Evolutionary conservation across 768 basidiomycete genomes (phyloP), one percentile per base, ranked within the genome.

Genomic region (Exsudoporus frostii): DNA sequence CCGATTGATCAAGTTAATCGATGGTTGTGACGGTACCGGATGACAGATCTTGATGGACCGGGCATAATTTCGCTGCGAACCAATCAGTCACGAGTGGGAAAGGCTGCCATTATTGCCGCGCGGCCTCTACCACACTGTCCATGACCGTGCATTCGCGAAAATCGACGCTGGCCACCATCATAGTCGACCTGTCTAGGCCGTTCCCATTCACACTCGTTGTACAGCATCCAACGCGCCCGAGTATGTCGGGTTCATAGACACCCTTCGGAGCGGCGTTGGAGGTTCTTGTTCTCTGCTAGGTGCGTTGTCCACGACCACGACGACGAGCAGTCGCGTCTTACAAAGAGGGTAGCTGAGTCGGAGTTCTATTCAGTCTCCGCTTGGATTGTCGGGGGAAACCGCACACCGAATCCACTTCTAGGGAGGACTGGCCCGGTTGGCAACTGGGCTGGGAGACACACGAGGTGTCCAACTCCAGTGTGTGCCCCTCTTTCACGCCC

Each of bases 1-100:
- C 47, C 2, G 34, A 45, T 15, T 32, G 44, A 43, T 51, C 19
- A 2, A 33, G 41, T 36, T 63, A 48, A 65, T 63, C 62, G 63
- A 63, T 62, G 63, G 54, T 53, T 25, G 51, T 51, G 51, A 64
- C 15, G 58, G 49, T 53, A 29, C 20, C 22, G 15, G 38, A 48
- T 63, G 60, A 59, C 63, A 56, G 49, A 32, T 61, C 50, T 49
- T 19, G 34, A 29, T n/a, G 17, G 32, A 7, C 20, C 29, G 27
- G 58, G 55, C 42, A 24, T 45, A 51, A 51, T 59, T 58, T 65
- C 20, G 15, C 19, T 50, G 22, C 36, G 48, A 25, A 19, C 50
- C 60, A 54, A 62, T 58, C 48, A 38, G 38, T 50, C 64, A 63
- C 40, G 51, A 56, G 64, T 59, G 63, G 61, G 64, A 64, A 64